Evolutionary conservation across 371 early-diverging fungal genomes (phyloP), one percentile per base, ranked within the genome.

Genomic region (Racocetra persica): DNA sequence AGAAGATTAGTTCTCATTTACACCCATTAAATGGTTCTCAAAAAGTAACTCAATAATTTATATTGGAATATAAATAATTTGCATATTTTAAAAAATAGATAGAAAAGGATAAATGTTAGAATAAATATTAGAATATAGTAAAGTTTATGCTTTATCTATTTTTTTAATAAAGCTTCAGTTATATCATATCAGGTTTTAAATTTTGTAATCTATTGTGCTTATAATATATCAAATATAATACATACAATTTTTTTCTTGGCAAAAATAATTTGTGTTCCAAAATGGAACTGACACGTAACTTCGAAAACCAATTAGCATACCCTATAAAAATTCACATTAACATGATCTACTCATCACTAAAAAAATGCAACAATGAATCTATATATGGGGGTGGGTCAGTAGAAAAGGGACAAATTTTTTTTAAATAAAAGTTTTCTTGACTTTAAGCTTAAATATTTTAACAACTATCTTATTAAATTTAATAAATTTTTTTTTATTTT

Each of bases 21-120:
- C 59, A 24, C 59, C 59, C 59, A 59, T 41, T 41, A 41, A 41
- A 41, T 41, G 41, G 6, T 41, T 41, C 41, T 41, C 41, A 59
- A 59, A 59, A 59, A 59, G 59, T 59, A 59, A 59, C 59, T 59
- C 59, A 22, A 59, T 59, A 59, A 59, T 59, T 59, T 59, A 59
- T 59, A 59, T 59, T 22, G 59, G 59, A 59, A 59, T 59, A 59
- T 20, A 22, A 59, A 59, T 59, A 22, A 59, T 59, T 59, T 59
- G 59, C 59, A 22, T 59, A 22, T 59, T 59, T 59, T 59, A 59
- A 59, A 59, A 22, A 59, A 59, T 59, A 22, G 59, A 24, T 59
- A 22, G 20, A 6, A 59, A 59, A 59, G 59, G 20, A 59, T 59
- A 59, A 59, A 59, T 59, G 59, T 59, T 59, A 59, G 59, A 59